Base-by-base conservation (phyloP, 148 eudicot species). In the Agrostemma githago region DNA sequence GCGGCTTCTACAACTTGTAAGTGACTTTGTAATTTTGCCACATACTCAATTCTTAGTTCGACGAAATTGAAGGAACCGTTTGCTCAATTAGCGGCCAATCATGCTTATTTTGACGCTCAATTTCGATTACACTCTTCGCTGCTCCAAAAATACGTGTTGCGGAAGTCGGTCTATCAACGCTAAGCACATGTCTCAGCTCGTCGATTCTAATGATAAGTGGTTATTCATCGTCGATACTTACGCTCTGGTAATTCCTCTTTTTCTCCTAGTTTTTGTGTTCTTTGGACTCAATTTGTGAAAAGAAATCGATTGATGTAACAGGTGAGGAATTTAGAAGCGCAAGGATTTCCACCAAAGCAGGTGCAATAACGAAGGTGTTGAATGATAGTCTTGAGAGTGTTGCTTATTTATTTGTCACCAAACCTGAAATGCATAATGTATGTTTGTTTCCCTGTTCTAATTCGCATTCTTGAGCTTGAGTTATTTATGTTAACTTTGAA, bases 151-250 rank as follows among this genome's bases (percentile, higher is more conserved):
- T 74, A 39, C 54, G 44, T 76, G 79, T 20, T 37, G 66, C 37
- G 71, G 77, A 44, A 76, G 81, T 71, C 73, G 78, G 58, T 70
- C 66, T 39, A 19, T 67, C 11, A 63, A 79, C 14, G 42, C 78
- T 16, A 80, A 85, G 62, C 76, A 58, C 40, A 81, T 89, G 60
- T 86, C 92, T 71, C 90, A 90, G 76, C 86, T 85, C 12, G 86
- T 70, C 19, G 75, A 72, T 26, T 73, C 91, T 11, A 81, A 76
- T 39, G 83, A 85, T 64, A 87, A 83, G 54, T 96, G 95, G 39
- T 53, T 88, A 67, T 89, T 91, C 78, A 89, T 91, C 43, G 95
- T 93, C 46, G 97, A 94, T 79, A 94, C 97, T 19, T 85, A 89
- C 59, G 97, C 97, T 17, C 90, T 94, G 42, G 97, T 89, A 88